These are phyloP conservation scores for Beauveria sp. DNA, from an alignment of 2,329 filamentous ascomycete genomes.

Conservation along the genomic window DNA sequence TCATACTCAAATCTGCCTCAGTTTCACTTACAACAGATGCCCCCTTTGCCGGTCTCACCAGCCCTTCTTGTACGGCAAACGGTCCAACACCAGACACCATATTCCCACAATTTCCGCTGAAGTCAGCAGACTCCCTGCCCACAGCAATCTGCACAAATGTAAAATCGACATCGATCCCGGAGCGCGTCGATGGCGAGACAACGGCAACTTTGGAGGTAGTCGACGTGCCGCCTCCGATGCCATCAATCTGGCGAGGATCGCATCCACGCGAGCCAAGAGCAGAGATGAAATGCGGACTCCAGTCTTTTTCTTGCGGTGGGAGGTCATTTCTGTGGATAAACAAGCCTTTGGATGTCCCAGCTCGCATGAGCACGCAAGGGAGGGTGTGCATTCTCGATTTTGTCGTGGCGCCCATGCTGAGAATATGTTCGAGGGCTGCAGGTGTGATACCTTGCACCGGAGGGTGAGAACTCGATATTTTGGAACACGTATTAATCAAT, in stretches of 20 bases:
- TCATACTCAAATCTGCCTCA: background rate
- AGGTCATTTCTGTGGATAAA: constrained; percentile 49
- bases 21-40: constrained; percentile 22
- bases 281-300: constrained; percentile 44
- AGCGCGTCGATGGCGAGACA: constrained; percentile 32
- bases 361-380: constrained; percentile 51
- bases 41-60: constrained; percentile 21
- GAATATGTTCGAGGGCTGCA: background rate
- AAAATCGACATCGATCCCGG: constrained; percentile 46
- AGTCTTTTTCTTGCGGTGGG: constrained; percentile 35
- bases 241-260: constrained; percentile 52
- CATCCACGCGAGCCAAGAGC: constrained; percentile 47
- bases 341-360: constrained; percentile 55
- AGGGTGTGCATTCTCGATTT: constrained; percentile 18
- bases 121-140: constrained; percentile 45
- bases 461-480: background rate
- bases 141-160: constrained; percentile 30
- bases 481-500: background rate
- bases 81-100: constrained; percentile 54
- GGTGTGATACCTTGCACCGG: background rate
- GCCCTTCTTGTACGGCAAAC: constrained; percentile 47
- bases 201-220: constrained; percentile 56
- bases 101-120: constrained; percentile 56
- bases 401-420: constrained; percentile 7
- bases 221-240: constrained; percentile 53